Conservation (phyloP, 2,329 filamentous ascomycete genomes). For the Tolypocladium amazonense region DNA sequence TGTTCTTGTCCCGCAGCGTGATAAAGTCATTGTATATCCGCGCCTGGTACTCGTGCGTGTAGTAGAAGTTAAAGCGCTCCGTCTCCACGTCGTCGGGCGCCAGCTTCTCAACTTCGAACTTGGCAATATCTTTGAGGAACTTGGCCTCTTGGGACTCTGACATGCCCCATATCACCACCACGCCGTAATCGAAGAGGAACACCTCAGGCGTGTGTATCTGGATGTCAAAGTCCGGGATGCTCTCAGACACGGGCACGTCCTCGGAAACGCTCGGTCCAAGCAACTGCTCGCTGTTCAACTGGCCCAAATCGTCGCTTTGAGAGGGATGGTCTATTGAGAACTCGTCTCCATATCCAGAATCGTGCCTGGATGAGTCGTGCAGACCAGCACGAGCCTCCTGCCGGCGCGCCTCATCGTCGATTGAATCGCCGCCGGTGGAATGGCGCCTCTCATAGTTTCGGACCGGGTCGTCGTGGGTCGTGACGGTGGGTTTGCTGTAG, state of each 20-base stretch:
- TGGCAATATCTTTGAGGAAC: constrained; percentile 87
- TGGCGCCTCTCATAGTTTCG: constrained; percentile 56
- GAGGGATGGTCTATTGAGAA: constrained; percentile 12
- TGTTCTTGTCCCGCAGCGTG: constrained; percentile 81
- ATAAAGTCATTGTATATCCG: constrained; percentile 99
- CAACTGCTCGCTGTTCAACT: constrained; percentile 19
- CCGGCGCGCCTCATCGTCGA: constrained; percentile 22
- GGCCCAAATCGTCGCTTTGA: constrained; percentile 13
- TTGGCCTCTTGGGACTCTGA: constrained; percentile 76
- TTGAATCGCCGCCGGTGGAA: constrained; percentile 59
- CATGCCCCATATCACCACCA: constrained; percentile 99
- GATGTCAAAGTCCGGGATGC: constrained; percentile 67
- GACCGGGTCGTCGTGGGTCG: constrained; percentile 22
- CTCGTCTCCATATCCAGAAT: constrained; percentile 18
- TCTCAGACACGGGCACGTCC: constrained; percentile 28
- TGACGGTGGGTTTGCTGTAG: constrained; percentile 44
- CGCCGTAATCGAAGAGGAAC: constrained; percentile 95
- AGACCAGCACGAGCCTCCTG: constrained; percentile 56
- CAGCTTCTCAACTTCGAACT: constrained; percentile 88
- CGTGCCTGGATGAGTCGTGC: constrained; percentile 27
- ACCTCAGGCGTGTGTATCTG: constrained; percentile 86
- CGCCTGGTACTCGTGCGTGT: constrained; percentile 93
- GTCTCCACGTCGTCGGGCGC: constrained; percentile 83
- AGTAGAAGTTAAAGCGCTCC: constrained; percentile 99
- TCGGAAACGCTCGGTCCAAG: constrained; percentile 23